Evolutionary conservation across 164 flowering plant species (phyloP), one percentile per base, ranked within the genome.

Genomic region (Vitis rupestris): DNA sequence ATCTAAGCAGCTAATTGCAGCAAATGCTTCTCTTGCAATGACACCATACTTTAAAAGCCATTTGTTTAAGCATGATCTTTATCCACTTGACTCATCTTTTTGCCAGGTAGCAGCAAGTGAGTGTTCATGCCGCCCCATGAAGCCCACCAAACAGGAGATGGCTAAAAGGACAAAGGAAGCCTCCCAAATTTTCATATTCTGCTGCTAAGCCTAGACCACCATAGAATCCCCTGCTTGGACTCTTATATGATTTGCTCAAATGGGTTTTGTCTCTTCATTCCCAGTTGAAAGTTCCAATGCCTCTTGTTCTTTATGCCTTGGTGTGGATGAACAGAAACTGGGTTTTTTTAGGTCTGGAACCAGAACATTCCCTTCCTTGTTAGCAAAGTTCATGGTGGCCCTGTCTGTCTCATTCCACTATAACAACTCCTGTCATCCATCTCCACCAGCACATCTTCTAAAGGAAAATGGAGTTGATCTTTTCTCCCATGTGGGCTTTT

Each of bases 401-500:
- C 49, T 19, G 8, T 16, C 67, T 61, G 48, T 71, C 61, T 57
- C 29, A 56, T 64, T 12, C 48, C 16, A 16, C 23, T 54, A 27
- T 51, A 53, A 59, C 61, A 50, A 12, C 61, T 50, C 10, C 9
- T 37, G 44, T 4, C 19, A 60, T 64, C 63, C 55, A 31, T 63
- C 54, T 19, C 48, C 10, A 56, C 16, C 11, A 31, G 56, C 59
- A 51, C 48, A 23, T 70, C 64, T 67, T 10, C 52, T 37, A 4
- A 50, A 23, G 55, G 15, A 70, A 61, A 50, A 83, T 83, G 86
- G 78, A 55, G 59, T 17, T 59, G 1, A 23, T 8, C 15, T 29
- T 54, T 54, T 67, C 67, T 51, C 59, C 19, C 16, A 17, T 49
- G 30, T 11, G 44, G 59, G 56, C 48, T 11, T 70, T 50, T 61